Base-by-base conservation (phyloP, 805 yeast species). In the Barnettozyma sucrosica region DNA sequence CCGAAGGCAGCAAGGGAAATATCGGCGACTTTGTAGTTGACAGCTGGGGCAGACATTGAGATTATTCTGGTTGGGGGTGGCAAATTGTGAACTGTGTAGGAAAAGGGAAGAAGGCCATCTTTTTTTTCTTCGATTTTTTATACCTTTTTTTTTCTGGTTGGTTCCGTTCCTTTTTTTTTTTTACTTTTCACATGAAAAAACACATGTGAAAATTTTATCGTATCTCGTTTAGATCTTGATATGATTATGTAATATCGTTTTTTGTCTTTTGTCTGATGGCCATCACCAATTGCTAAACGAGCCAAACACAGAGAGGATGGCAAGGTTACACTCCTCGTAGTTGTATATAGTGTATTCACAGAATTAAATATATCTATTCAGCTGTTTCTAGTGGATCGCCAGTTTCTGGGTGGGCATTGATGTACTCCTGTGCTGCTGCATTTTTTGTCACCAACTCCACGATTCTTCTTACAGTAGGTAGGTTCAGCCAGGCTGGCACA, bases 1-100 rank as follows among this genome's bases (percentile, higher is more conserved):
- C 99, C 99, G 74, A 93, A 92, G 68, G 99, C 99, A 68, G 99
- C 98, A 59, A 92, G 82, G 63, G 97, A 87, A 74, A 93, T 86
- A 74, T 92, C 99, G 64, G 97, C 95, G 70, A 92, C 96, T 75
- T 93, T 92, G 81, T 81, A 93, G 74, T 82, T 85, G 62, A 71
- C 74, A 59, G 84, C 80, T 63, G 80, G 79, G 55, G 78, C 69
- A 64, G 83, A 72, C 83, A 78, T 79, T 58, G 40, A 51, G 30
- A 25, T 36, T 21, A 36, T 36, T 36, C 25, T 16, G 37, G 14
- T 23, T 23, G 25, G n/a, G 13, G 37, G 21, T 34, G 40, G 40
- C 26, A 13, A 36, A 36, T 36, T 36, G 40, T 18, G 37, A 18
- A 16, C 16, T 28, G 13, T 32, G 36, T 18, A 23, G 8, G 37